These are phyloP conservation scores for Lecanosticta acicola DNA, from an alignment of 2,329 filamentous ascomycete genomes.

Conservation along the genomic window DNA sequence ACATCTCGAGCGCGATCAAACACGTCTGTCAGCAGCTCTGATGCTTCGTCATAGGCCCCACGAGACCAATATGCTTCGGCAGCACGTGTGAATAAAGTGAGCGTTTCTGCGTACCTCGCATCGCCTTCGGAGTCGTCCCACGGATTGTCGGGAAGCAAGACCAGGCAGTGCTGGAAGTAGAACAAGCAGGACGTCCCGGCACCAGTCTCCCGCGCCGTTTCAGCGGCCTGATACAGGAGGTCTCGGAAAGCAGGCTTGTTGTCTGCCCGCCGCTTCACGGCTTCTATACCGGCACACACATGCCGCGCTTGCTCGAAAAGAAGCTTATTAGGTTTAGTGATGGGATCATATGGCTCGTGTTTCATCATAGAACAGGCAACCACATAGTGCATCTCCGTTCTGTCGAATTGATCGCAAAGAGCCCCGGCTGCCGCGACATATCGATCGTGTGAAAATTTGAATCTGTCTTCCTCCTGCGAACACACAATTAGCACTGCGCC, in stretches of 20 bases:
- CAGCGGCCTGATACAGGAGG: slow-evolving; percentile 72
- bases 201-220: slow-evolving; percentile 72
- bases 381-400: slow-evolving; percentile 81
- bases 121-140: slow-evolving; percentile 67
- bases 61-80: slow-evolving; percentile 81
- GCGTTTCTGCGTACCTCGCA: slow-evolving; percentile 78
- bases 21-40: slow-evolving; percentile 62
- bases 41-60: slow-evolving; percentile 62
- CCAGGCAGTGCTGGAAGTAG: slow-evolving; percentile 72
- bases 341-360: slow-evolving; percentile 57
- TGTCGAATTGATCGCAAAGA: slow-evolving; percentile 61
- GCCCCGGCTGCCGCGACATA: slow-evolving; percentile 72
- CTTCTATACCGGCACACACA: slow-evolving; percentile 68
- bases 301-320: slow-evolving; percentile 74
- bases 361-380: slow-evolving; percentile 77
- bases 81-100: slow-evolving; percentile 69
- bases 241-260: slow-evolving; percentile 57
- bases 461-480: slow-evolving; percentile 69
- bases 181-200: slow-evolving; percentile 75
- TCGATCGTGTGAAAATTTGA: slow-evolving; percentile 80
- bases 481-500: too few relatives aligned
- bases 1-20: slow-evolving; percentile 65
- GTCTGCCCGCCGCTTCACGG: slow-evolving; percentile 62
- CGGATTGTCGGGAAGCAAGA: slow-evolving; percentile 70
- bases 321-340: slow-evolving; percentile 41